These are phyloP conservation scores for Nakazawaea ambrosiae DNA, from an alignment of 805 yeast species.

Conservation along the genomic window DNA sequence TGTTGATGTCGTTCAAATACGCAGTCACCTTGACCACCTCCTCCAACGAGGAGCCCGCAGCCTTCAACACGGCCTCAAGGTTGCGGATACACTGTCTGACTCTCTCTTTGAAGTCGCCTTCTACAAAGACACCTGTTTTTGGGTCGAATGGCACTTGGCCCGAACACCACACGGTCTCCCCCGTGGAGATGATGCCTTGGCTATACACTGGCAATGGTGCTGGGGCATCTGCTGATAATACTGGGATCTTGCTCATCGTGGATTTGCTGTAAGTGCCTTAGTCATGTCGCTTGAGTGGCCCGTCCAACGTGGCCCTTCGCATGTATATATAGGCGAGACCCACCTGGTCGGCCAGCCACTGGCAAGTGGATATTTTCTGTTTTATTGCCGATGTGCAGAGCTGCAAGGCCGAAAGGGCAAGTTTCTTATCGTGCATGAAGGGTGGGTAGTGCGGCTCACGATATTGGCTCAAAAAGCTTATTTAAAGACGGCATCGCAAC, in stretches of 20 bases:
- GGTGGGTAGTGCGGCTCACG: no score
- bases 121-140: constrained; percentile 5
- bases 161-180: constrained; percentile 10
- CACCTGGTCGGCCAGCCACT: not conserved
- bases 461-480: no score
- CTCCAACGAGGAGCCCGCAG: constrained; percentile 36
- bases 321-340: not conserved
- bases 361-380: no score
- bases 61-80: constrained; percentile 36
- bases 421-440: no score
- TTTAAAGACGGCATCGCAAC: no score
- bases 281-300: not conserved
- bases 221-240: constrained; percentile 3
- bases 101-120: constrained; percentile 7
- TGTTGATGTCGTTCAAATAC: constrained; percentile 40
- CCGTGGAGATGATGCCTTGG: constrained; percentile 7
- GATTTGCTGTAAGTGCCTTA: not conserved
- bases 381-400: no score
- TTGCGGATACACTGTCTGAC: constrained; percentile 37
- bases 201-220: constrained; percentile 8
- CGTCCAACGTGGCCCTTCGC: not conserved
- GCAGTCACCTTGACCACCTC: constrained; percentile 38
- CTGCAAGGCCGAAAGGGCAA: no score
- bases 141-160: constrained; percentile 10
- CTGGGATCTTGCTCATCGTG: constrained; percentile 8